phyloP scores from a whole-genome alignment of 2,329 filamentous ascomycete species.

The Chalaropsis thielavioides region DNA sequence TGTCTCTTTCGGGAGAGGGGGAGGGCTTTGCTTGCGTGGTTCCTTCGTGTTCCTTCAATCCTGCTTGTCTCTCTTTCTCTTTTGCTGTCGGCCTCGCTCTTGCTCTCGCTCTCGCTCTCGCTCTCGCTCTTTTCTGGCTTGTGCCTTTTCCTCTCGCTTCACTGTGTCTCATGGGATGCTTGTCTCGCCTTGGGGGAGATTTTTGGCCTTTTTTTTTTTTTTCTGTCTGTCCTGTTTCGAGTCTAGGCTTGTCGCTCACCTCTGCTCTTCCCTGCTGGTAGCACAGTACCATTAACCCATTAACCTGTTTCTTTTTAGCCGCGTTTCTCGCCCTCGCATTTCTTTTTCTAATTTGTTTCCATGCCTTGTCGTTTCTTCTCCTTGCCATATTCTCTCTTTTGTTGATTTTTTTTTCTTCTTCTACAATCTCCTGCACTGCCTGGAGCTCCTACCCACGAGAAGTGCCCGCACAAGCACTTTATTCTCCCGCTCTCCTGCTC shows the following conservation, averaged over 20 bases:
- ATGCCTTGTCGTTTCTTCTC: background rate
- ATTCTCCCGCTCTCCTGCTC: background rate
- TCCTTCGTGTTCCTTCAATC: conserved; percentile 4
- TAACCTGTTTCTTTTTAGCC: background rate
- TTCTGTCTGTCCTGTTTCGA: background rate
- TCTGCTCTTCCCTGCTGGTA: background rate
- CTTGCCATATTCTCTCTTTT: conserved; percentile 1
- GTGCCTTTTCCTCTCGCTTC: background rate
- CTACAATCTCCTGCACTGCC: background rate
- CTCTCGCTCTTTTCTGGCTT: background rate
- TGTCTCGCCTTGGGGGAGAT: background rate
- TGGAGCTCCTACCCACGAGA: background rate
- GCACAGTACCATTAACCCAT: background rate
- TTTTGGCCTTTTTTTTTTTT: background rate
- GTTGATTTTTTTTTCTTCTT: background rate
- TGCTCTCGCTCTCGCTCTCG: too few species aligned
- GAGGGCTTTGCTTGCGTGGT: background rate
- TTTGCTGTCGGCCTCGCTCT: too few species aligned
- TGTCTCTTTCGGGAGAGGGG: background rate
- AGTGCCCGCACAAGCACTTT: background rate
- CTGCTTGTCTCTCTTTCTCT: background rate
- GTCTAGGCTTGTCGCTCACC: background rate
- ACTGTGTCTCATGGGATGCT: background rate
- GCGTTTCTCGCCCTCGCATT: conserved; percentile 1
- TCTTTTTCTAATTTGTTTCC: background rate